These are phyloP conservation scores for Acorus calamus DNA, from an alignment of 106 monocot species.

Conservation along the genomic window DNA sequence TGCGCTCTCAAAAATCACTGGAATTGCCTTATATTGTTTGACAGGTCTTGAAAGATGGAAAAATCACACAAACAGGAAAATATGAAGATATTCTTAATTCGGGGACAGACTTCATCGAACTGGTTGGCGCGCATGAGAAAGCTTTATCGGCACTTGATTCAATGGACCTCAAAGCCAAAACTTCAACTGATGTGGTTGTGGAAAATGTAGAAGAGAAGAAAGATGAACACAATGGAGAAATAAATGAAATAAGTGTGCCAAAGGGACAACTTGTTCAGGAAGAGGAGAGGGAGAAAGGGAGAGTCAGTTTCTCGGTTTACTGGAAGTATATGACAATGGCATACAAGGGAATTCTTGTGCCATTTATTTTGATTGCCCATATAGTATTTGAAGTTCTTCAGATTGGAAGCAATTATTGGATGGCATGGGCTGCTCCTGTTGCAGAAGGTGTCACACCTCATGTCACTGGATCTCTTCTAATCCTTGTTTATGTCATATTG, in stretches of 20 bases:
- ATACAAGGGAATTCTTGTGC: conserved; percentile 68
- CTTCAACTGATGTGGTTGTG: no score
- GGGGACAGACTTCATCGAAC: no score
- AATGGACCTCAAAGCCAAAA: no score
- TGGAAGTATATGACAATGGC: conserved; percentile 77
- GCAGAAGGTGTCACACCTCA: conserved; percentile 49
- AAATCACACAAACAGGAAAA: no score
- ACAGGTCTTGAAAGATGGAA: no score
- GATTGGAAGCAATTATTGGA: conserved; percentile 90
- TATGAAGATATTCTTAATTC: no score
- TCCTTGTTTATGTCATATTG: conserved; percentile 71
- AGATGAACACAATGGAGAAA: conserved; percentile 28
- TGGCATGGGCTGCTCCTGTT: conserved; percentile 76
- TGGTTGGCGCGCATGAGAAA: no score
- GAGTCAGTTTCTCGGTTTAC: conserved; percentile 79
- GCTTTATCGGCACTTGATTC: no score
- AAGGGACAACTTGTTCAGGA: conserved; percentile 75
- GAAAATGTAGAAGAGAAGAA: conserved; percentile 10
- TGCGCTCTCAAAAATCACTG: no score
- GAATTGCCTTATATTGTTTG: no score
- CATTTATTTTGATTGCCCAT: conserved; percentile 55
- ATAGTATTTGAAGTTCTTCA: conserved; percentile 63
- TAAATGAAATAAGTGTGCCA: conserved; percentile 20
- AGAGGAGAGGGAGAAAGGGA: conserved; percentile 98
- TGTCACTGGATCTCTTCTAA: conserved; percentile 33